Evolutionary conservation across 106 monocot species (phyloP).

Genomic region (Dendrobium huoshanense): DNA sequence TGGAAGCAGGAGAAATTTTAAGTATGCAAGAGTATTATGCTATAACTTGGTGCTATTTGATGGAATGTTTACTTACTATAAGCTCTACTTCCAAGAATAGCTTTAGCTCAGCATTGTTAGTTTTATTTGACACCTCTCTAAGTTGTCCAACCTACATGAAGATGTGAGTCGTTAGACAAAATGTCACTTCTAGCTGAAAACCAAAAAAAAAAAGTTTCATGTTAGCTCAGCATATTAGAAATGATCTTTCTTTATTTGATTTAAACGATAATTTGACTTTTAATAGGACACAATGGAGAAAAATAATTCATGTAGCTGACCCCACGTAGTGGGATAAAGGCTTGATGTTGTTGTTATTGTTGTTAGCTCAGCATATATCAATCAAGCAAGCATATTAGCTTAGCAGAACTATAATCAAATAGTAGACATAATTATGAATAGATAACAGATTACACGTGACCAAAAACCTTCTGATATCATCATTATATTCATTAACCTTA

Average conservation of each 20-base stretch:
- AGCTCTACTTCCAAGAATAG: slow-evolving; percentile 86
- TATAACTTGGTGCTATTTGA: background rate
- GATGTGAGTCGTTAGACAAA: background rate
- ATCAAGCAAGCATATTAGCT: background rate
- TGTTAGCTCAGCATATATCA: background rate
- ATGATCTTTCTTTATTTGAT: too few relatives aligned
- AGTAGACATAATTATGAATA: background rate
- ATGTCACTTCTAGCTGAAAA: too few relatives aligned
- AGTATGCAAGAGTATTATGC: background rate
- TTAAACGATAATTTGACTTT: too few relatives aligned
- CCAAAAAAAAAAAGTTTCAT: too few relatives aligned
- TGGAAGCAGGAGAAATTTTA: background rate
- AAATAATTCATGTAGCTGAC: too few relatives aligned
- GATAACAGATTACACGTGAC: background rate
- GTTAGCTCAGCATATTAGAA: too few relatives aligned
- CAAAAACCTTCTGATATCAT: background rate
- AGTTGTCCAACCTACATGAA: slow-evolving; percentile 75
- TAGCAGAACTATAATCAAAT: background rate
- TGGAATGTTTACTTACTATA: slow-evolving; percentile 21
- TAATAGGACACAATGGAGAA: too few relatives aligned
- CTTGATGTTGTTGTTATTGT: too few relatives aligned
- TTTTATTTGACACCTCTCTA: slow-evolving; percentile 90
- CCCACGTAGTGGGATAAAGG: too few relatives aligned
- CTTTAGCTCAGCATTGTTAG: slow-evolving; percentile 83
- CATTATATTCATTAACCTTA: too few relatives aligned